Evolutionary conservation across 1,284 basidiomycete species (phyloP), one percentile per base, ranked within the genome.

Genomic region (Cutaneotrichosporon cutaneum): DNA sequence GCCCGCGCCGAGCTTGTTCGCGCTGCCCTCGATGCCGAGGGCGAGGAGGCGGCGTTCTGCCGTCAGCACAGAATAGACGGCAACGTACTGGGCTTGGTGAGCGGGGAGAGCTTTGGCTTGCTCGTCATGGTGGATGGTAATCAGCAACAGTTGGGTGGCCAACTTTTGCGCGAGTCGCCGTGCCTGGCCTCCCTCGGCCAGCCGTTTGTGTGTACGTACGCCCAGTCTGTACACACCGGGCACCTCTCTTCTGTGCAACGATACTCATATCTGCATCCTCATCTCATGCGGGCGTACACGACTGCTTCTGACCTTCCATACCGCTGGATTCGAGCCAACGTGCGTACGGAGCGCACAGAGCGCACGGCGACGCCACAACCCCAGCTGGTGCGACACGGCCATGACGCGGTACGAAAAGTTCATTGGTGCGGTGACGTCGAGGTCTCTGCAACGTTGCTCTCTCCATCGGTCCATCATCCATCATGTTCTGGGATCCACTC

Each of bases 1-100:
- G 5, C 96, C 96, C 22, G 89, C 90, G n/a, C 96, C 96, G 36
- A 99, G 85, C 80, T 99, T 99, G 82, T 99, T 99, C 42, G 96
- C 96, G 24, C 91, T 94, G 21, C 94, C 94, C 79, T 96, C 94
- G 47, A 97, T 85, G 13, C 94, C 94, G 33, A 97, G 85, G 47
- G 80, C 81, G 35, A 82, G 67, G 22, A 77, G 71, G 13, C 72
- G 74, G 26, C 68, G 66, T 13, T 66, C 72, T 73, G 61, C 1
- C 0, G 42, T 61, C 42, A 58, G 63, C 16, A 24, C 4, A 18
- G n/a, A 26, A 35, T 2, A 16, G 39, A 33, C 16, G 11, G 16
- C 21, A 1, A 62, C 73, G 61, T 47, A 73, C 75, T 47, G 18
- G 73, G 71, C 58, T 70, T 70, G 8, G 68, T 58, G 1, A 77